phyloP scores from a whole-genome alignment of 2,329 filamentous ascomycete species.

The Lasiodiplodia theobromae region DNA sequence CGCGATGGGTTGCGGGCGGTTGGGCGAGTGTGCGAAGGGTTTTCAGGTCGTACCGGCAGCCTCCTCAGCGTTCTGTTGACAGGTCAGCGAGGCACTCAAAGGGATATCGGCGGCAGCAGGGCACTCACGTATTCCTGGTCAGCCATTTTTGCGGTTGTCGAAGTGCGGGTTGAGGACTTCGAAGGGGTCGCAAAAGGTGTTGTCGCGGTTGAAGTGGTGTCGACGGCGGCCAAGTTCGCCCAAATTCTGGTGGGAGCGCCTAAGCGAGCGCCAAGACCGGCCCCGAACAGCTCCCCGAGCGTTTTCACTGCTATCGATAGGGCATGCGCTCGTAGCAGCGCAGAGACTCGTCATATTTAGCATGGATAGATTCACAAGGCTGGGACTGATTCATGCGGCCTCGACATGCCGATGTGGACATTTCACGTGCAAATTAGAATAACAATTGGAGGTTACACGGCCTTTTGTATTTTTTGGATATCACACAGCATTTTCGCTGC shows the following conservation, averaged over 20 bases:
- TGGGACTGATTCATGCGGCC: neutral
- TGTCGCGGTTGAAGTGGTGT: slow-evolving; percentile 44
- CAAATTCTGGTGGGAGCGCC: slow-evolving; percentile 25
- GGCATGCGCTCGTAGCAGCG: neutral
- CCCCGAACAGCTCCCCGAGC: slow-evolving; percentile 14
- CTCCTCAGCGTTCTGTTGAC: slow-evolving; percentile 86
- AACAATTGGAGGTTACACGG: slow-evolving; percentile 26
- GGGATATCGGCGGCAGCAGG: slow-evolving; percentile 29
- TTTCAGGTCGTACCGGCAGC: slow-evolving; percentile 72
- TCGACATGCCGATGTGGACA: neutral
- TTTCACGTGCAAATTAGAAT: neutral
- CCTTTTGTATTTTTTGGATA: slow-evolving; percentile 27
- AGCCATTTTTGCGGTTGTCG: slow-evolving; percentile 75
- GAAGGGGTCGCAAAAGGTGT: slow-evolving; percentile 38
- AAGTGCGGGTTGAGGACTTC: slow-evolving; percentile 42
- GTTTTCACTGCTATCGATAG: slow-evolving; percentile 13
- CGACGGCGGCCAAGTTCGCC: slow-evolving; percentile 30
- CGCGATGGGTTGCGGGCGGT: slow-evolving; percentile 24
- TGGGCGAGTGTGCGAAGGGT: slow-evolving; percentile 33
- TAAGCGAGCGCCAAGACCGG: slow-evolving; percentile 31
- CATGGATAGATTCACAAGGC: neutral
- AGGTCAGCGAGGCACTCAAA: slow-evolving; percentile 36
- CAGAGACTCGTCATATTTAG: no score
- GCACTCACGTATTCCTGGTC: slow-evolving; percentile 84
- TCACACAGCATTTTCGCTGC: slow-evolving; percentile 26